Evolutionary conservation across 768 basidiomycete genomes (phyloP).

Genomic region (Suillus spraguei): DNA sequence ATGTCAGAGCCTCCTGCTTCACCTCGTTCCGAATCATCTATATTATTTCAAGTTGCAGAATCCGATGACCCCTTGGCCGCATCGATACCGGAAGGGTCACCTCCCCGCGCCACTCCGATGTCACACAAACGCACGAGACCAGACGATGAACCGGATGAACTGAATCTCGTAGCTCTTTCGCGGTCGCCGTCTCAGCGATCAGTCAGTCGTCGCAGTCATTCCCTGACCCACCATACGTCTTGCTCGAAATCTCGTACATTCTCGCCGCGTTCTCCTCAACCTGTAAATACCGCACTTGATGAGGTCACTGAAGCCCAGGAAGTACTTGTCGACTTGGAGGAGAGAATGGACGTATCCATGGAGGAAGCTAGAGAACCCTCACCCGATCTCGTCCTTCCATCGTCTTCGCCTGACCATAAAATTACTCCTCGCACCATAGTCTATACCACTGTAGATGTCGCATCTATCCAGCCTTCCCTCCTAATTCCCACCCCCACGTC

Average conservation of each 20-base stretch:
- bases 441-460: constrained; percentile 31
- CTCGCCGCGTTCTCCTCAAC: constrained; percentile 17
- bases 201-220: constrained; percentile 21
- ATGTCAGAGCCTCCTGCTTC: constrained; percentile 37
- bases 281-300: neutral
- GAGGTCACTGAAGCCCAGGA: constrained; percentile 9
- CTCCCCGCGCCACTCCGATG: constrained; percentile 19
- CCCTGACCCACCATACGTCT: constrained; percentile 23
- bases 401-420: constrained; percentile 22
- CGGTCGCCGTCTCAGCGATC: constrained; percentile 22
- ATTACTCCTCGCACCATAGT: constrained; percentile 21
- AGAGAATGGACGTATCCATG: constrained; percentile 21
- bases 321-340: constrained; percentile 14
- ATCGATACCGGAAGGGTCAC: constrained; percentile 18
- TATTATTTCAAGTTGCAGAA: constrained; percentile 28
- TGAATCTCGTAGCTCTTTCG: constrained; percentile 15
- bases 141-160: constrained; percentile 13
- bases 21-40: constrained; percentile 27
- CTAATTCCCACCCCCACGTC: constrained; percentile 41
- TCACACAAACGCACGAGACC: constrained; percentile 18
- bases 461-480: constrained; percentile 28
- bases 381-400: constrained; percentile 25
- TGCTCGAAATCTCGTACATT: constrained; percentile 15
- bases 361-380: constrained; percentile 26
- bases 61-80: constrained; percentile 19